Conservation (phyloP, 2,329 filamentous ascomycete genomes). For the Calonectria naviculata region DNA sequence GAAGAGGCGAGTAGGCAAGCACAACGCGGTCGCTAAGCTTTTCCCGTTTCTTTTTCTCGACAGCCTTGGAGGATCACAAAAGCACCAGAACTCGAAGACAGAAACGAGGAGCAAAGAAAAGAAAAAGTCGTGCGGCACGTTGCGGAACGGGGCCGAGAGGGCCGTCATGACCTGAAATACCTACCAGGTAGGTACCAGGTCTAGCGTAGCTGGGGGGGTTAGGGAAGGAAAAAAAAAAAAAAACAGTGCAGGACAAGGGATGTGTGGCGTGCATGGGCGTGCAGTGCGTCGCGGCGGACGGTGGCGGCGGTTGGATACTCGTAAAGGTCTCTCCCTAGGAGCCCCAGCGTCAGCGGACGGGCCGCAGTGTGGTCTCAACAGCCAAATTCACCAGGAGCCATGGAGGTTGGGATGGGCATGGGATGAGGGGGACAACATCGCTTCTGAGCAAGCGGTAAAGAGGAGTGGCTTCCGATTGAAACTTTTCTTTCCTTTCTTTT, state of each 20-base stretch:
- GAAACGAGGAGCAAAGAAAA: conserved; percentile 16
- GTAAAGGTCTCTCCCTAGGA: conserved; percentile 4
- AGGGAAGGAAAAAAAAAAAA: not conserved
- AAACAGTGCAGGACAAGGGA: not conserved
- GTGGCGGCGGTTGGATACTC: conserved; percentile 5
- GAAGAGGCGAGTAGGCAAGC: conserved; percentile 35
- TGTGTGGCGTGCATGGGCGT: conserved; percentile 19
- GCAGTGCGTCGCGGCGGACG: conserved; percentile 11
- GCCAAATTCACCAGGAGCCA: not conserved
- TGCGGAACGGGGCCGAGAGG: conserved; percentile 33
- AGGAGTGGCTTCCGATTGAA: not conserved
- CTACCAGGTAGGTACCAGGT: not conserved
- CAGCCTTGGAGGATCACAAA: conserved; percentile 17
- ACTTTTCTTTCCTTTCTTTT: not conserved
- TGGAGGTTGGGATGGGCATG: conserved; percentile 16
- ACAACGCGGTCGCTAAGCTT: conserved; percentile 9
- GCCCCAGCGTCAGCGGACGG: conserved; percentile 28
- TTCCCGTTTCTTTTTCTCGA: conserved; percentile 11
- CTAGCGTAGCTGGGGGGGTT: conserved; percentile 3
- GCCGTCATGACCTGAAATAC: conserved; percentile 33
- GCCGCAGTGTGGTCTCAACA: conserved; percentile 28
- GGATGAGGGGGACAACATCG: not conserved
- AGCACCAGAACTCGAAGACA: conserved; percentile 6
- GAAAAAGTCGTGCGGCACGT: conserved; percentile 27
- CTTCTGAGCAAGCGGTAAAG: not conserved